phyloP scores from a whole-genome alignment of 1,284 basidiomycete species.

The Trichosporon faecale region DNA sequence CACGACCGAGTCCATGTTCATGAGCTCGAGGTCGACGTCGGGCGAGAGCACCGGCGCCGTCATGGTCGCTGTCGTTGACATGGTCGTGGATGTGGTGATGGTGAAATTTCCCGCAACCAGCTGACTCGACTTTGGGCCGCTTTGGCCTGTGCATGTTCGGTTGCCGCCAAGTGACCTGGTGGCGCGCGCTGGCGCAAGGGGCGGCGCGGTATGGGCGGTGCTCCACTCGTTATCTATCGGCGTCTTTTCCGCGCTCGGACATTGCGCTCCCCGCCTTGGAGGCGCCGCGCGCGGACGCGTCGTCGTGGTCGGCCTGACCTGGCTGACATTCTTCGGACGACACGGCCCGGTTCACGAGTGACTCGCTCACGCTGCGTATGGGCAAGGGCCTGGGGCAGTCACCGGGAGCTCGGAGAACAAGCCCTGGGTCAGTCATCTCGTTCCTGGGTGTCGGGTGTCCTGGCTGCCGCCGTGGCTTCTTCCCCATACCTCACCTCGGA shows the following conservation, averaged over 20 bases:
- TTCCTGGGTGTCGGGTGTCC: background rate
- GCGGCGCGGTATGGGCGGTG: background rate
- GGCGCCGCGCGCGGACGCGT: background rate
- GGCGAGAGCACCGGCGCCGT: background rate
- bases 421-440: background rate
- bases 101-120: background rate
- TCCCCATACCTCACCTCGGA: background rate
- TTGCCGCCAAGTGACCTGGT: background rate
- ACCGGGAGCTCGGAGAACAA: background rate
- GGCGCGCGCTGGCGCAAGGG: too few relatives aligned
- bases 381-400: background rate
- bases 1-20: slow-evolving; percentile 33
- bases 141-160: background rate
- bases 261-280: background rate
- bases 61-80: background rate
- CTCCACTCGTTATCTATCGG: slow-evolving; percentile 6
- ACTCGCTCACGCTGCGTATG: background rate
- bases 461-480: background rate
- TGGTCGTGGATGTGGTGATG: background rate
- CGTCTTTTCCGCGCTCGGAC: slow-evolving; percentile 7
- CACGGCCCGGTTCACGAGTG: background rate
- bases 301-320: background rate
- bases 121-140: background rate
- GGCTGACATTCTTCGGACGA: background rate
- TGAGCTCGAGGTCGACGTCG: slow-evolving; percentile 40